Percentiles rank a stretch among this genome's conserved stretches.
Evolutionary conservation across 2,329 filamentous ascomycete genomes (phyloP).

Genomic region (Malbranchea zuffiana): DNA sequence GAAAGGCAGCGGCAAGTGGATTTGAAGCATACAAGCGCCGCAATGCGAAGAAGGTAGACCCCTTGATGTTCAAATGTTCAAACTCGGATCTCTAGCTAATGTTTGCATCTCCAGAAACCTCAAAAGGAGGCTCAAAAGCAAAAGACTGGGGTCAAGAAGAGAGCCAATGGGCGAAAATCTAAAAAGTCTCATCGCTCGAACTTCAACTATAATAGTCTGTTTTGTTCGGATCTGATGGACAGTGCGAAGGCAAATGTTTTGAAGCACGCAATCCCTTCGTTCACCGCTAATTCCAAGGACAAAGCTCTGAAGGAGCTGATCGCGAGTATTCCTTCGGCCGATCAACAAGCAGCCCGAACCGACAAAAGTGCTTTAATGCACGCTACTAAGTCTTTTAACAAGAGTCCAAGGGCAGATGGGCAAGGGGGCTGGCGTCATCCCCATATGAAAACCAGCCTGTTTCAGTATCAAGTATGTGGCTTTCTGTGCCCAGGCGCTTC

Average conservation of each 20-base stretch:
- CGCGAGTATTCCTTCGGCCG: slow-evolving; percentile 21
- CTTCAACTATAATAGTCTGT: slow-evolving; percentile 11
- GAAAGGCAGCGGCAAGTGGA: slow-evolving; percentile 3
- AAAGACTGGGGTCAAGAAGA: background rate
- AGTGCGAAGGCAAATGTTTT: slow-evolving; percentile 17
- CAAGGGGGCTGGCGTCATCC: slow-evolving; percentile 24
- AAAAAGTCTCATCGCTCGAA: background rate
- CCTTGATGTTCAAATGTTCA: background rate
- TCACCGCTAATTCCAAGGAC: slow-evolving; percentile 18
- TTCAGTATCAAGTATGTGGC: slow-evolving; percentile 26
- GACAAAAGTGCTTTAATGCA: slow-evolving; percentile 21
- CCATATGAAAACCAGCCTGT: slow-evolving; percentile 26
- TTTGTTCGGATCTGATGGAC: slow-evolving; percentile 9
- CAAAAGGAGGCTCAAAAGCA: slow-evolving; percentile 1
- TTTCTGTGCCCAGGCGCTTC: background rate
- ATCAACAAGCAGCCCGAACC: slow-evolving; percentile 16
- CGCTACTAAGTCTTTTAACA: slow-evolving; percentile 23
- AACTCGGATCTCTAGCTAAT: background rate
- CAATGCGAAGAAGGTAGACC: slow-evolving; percentile 1
- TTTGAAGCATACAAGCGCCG: slow-evolving; percentile 4
- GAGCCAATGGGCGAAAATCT: background rate
- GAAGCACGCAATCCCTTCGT: slow-evolving; percentile 19
- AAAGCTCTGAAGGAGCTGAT: slow-evolving; percentile 27
- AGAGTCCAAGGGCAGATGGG: slow-evolving; percentile 20
- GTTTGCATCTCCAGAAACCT: background rate